Evolutionary conservation across 345 rosid species (phyloP), one percentile per base, ranked within the genome.

Genomic region (Arabidopsis arenosa): DNA sequence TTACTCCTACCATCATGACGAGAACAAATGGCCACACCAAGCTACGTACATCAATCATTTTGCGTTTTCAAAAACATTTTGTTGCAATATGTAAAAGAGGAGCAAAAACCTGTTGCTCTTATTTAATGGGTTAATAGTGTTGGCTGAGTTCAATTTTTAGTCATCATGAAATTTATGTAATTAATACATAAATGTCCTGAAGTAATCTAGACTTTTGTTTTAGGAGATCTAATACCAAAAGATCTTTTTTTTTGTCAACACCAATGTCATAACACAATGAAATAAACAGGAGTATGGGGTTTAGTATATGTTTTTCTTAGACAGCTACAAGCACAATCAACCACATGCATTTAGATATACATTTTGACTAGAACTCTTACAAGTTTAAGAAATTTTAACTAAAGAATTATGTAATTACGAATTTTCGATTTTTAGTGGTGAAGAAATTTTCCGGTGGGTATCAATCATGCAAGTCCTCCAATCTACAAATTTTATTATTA

Each of bases 81-180:
- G 57, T 52, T 51, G 13, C 56, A 51, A 52, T 53, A 28, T 10
- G 57, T 53, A 53, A 23, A 23, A 52, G n/a, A 52, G 4, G 57
- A 10, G 57, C 3, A 52, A 52, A 26, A n/a, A n/a, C n/a, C n/a
- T n/a, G n/a, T 40, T 40, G 18, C 23, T 48, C 53, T 48, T 48
- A 48, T 48, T 5, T 48, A 14, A 45, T 45, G 0, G 13, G 7
- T 12, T 44, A 44, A 13, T 44, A 44, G 18, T 14, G 14, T 7
- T 52, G 33, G 57, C 11, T 23, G 57, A 26, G n/a, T 53, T 43
- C 30, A 51, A 18, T 51, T 18, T 55, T 30, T 55, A 54, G 6
- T 14, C 40, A 7, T 32, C 23, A 57, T 14, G 21, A 32, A 11
- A 3, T 11, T 56, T 56, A 28, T 32, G 39, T 57, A 9, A 55